Conservation (phyloP, 2,329 filamentous ascomycete genomes). For the Aspergillus arachidicola region DNA sequence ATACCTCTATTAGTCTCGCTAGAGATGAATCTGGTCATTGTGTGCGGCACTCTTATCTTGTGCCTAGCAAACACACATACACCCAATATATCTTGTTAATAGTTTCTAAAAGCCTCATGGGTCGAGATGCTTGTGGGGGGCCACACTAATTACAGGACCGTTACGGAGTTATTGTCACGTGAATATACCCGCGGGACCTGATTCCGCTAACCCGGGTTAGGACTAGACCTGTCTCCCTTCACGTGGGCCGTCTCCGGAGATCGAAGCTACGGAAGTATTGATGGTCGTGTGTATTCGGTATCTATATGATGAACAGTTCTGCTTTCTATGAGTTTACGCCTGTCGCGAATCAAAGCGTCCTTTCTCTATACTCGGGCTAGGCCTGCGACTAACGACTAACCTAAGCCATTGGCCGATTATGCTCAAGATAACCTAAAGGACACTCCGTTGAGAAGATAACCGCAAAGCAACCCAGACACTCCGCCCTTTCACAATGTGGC, state of each 20-base stretch:
- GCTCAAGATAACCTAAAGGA: conserved; percentile 19
- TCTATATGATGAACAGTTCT: background rate
- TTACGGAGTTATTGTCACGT: conserved; percentile 6
- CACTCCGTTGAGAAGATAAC: conserved; percentile 21
- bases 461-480: conserved; percentile 13
- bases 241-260: conserved; percentile 22
- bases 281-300: background rate
- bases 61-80: background rate
- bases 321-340: background rate
- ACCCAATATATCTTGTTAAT: background rate
- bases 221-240: conserved; percentile 20
- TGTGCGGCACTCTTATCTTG: background rate
- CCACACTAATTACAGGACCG: conserved; percentile 5
- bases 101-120: background rate
- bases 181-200: background rate
- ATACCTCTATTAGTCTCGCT: background rate
- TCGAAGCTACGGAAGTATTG: conserved; percentile 18
- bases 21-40: background rate
- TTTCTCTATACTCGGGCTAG: background rate
- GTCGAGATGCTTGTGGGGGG: conserved; percentile 9
- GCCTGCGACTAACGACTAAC: background rate
- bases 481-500: conserved; percentile 80
- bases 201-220: conserved; percentile 16
- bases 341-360: background rate
- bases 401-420: conserved; percentile 13